phyloP scores from a whole-genome alignment of 140 eudicot genomes.

The Bidens hawaiensis region DNA sequence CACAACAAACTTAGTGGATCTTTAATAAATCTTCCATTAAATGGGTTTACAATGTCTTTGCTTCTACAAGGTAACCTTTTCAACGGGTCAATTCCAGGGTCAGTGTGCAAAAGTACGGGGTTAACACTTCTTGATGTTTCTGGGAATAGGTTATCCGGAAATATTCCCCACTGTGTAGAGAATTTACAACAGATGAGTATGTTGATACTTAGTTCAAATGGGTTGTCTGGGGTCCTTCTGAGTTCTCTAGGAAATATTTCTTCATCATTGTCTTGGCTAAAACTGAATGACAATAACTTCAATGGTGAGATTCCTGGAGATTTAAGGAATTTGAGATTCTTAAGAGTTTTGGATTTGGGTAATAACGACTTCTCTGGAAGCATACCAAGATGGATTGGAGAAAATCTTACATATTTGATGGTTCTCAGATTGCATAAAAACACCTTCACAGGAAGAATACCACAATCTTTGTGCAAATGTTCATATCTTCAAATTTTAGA shows the following conservation, averaged over 20 bases:
- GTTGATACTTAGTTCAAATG: conserved; percentile 14
- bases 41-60: not conserved
- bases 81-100: conserved; percentile 17
- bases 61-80: conserved; percentile 8
- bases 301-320: conserved; percentile 14
- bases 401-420: not conserved
- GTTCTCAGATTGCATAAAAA: conserved; percentile 27
- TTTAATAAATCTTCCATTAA: conserved; percentile 4
- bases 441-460: conserved; percentile 20
- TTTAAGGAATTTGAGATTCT: conserved; percentile 7
- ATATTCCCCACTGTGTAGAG: no score
- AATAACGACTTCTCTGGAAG: conserved; percentile 29
- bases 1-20: not conserved
- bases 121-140: conserved; percentile 5
- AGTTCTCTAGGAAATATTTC: conserved; percentile 29
- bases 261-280: not conserved
- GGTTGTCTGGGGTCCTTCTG: conserved; percentile 24
- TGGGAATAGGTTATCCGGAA: not conserved
- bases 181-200: not conserved
- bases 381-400: conserved; percentile 28
- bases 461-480: conserved; percentile 8
- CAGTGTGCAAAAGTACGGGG: not conserved
- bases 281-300: conserved; percentile 26
- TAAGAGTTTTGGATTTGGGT: conserved; percentile 20
- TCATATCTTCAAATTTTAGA: conserved; percentile 11